Percentiles rank a stretch among this genome's conserved stretches.
Evolutionary conservation across 768 basidiomycete species (phyloP).

Genomic region (Tricholoma terreum): DNA sequence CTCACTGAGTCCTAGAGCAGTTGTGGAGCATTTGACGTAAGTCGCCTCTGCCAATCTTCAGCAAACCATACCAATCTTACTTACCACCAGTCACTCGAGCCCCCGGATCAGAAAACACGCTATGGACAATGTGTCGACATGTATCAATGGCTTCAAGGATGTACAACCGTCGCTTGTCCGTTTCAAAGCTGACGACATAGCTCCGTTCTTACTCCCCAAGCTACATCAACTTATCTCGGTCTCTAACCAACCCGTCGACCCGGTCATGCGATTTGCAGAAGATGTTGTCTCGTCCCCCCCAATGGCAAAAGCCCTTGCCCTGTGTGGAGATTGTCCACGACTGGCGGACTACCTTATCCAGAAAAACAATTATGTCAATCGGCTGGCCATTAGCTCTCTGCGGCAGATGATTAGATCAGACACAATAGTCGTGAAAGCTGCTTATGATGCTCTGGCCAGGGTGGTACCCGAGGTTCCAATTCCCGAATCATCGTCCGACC

Average conservation of each 20-base stretch:
- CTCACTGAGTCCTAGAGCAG: slow-evolving; percentile 11
- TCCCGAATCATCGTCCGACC: neutral
- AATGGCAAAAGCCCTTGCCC: slow-evolving; percentile 16
- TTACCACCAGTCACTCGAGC: slow-evolving; percentile 12
- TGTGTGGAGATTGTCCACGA: slow-evolving; percentile 11
- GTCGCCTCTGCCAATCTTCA: neutral
- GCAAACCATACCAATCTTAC: neutral
- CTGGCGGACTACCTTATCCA: slow-evolving; percentile 14
- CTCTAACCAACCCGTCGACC: slow-evolving; percentile 6
- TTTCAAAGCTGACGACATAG: slow-evolving; percentile 13
- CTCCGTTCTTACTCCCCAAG: slow-evolving; percentile 15
- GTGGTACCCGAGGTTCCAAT: slow-evolving; percentile 12
- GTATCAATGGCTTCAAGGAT: slow-evolving; percentile 12
- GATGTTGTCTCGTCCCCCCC: slow-evolving; percentile 12
- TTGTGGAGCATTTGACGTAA: slow-evolving; percentile 16
- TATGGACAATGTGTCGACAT: slow-evolving; percentile 17
- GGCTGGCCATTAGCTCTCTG: slow-evolving; percentile 14
- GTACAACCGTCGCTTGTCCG: slow-evolving; percentile 9
- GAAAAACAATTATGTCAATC: slow-evolving; percentile 8
- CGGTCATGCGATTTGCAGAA: slow-evolving; percentile 11
- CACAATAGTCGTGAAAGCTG: slow-evolving; percentile 11
- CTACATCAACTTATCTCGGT: slow-evolving; percentile 16
- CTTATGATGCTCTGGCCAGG: slow-evolving; percentile 11
- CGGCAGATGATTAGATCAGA: slow-evolving; percentile 17
- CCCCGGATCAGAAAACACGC: slow-evolving; percentile 15